Base-by-base conservation (phyloP, 345 rosid genomes). In the Lumnitzera littorea region DNA sequence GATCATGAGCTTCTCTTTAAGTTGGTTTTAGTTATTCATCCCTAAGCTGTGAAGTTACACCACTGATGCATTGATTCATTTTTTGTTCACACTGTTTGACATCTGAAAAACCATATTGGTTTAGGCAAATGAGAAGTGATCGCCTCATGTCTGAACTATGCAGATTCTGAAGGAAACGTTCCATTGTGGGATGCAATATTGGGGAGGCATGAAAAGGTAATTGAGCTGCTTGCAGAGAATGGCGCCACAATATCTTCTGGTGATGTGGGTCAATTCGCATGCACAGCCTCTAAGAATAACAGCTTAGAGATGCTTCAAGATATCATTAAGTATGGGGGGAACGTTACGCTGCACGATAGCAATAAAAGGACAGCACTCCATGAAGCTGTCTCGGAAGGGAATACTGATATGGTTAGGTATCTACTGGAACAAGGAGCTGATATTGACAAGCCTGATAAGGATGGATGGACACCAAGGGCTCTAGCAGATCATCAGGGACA, bases 141-240 rank as follows among this genome's bases (percentile, higher is more conserved):
- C 43, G 5, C 10, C 3, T 36, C 43, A 36, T 36, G 43, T 7
- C 7, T 49, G 58, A 12, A 20, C 65, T 46, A 11, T 64, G 67
- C 87, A 91, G 98, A 91, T 76, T 69, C 80, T 1, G 92, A 89
- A 76, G 95, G 96, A 49, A 87, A 61, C 51, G 82, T 91, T 24
- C 88, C 98, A 1, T 65, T 91, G 46, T 91, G 95, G 98, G 96
- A 89, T 70, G 96, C 98, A 61, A 69, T 91, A 52, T 41, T 64
- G 57, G 92, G 89, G 55, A 65, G 74, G 58, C 92, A 89, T 56
- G 60, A 80, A 36, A 57, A 61, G 2, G 76, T 82, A 54, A 61
- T 75, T 12, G 80, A 82, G 59, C 77, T 83, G 46, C 80, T 91
- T 0, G 53, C 67, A 4, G 86, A 89, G 50, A 91, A 85, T 43